Evolutionary conservation across 257 asterid genomes (phyloP), one percentile per base, ranked within the genome.

Genomic region (Solanum sitiens): DNA sequence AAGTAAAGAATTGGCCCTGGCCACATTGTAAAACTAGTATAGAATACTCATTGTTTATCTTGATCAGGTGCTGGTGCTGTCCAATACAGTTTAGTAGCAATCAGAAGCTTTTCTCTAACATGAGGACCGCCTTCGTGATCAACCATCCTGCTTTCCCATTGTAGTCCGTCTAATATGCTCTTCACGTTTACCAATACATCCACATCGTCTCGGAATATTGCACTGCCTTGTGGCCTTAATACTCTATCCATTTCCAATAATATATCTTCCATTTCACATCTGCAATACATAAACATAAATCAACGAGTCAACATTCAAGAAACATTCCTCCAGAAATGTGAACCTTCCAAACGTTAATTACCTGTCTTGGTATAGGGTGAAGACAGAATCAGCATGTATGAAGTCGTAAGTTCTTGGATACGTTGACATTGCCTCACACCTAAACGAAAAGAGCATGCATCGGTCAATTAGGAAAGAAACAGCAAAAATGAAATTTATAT

Each of bases 381-480:
- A 96, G 40, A 95, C 73, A 1, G 94, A 85, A 87, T 93, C 91
- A 1, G 98, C 97, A 70, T 96, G 99, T 84, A 96, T 94, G 94
- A 96, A 95, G 91, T 96, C 99, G 8, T 95, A 96, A 8, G 98
- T 95, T 91, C 99, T 92, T 27, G 99, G 98, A 80, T 96, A 96
- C 0, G 98, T 95, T 53, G 99, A 96, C 98, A 96, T 94, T 47
- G 99, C 98, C 86, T 96, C 98, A 47, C 98, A 95, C 99, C 99
- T 96, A 59, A 32, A 70, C 47, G 11, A 83, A 40, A 33, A 40
- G 25, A 23, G 56, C 11, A 20, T 23, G 15, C 32, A 45, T 91
- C 72, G 68, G 87, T 74, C 3, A 80, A 80, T 63, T n/a, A 63
- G 68, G 65, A 8, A 27, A 71, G 25, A 16, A 76, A 35, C 2